A percentile compares a stretch with the other conserved stretches of the same genome.
These are phyloP conservation scores for Geoglossum cookeanum DNA, from an alignment of 2,329 filamentous ascomycete genomes.

Conservation along the genomic window DNA sequence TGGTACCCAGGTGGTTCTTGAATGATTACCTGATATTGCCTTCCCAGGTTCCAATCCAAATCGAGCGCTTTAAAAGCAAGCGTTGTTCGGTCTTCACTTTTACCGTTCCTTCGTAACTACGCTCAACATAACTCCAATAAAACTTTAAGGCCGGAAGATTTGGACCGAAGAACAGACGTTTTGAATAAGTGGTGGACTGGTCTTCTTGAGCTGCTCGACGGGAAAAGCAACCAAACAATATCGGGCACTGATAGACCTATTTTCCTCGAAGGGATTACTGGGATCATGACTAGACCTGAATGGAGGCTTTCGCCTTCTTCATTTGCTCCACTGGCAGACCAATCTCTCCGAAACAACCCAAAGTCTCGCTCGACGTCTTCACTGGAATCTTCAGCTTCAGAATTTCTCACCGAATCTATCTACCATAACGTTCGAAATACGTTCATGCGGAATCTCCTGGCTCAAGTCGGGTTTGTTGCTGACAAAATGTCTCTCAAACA, in stretches of 20 bases:
- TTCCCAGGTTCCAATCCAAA: conserved; percentile 47
- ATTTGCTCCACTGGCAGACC: conserved; percentile 42
- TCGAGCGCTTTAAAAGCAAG: conserved; percentile 55
- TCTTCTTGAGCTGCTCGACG: conserved; percentile 64
- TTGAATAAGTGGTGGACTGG: conserved; percentile 83
- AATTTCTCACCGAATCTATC: conserved; percentile 56
- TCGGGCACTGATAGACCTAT: conserved; percentile 67
- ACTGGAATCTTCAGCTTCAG: conserved; percentile 37
- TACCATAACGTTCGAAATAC: conserved; percentile 79
- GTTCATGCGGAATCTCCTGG: conserved; percentile 62
- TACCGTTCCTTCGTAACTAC: conserved; percentile 61
- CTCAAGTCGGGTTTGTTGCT: conserved; percentile 72
- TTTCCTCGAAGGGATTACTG: conserved; percentile 57
- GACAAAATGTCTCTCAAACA: conserved; percentile 73
- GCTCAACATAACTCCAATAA: conserved; percentile 46
- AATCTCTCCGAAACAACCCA: conserved; percentile 19
- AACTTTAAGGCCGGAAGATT: conserved; percentile 53
- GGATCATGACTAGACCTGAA: conserved; percentile 75
- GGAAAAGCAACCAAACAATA: conserved; percentile 54
- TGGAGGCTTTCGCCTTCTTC: conserved; percentile 59
- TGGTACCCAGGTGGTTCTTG: conserved; percentile 1
- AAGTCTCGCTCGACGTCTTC: conserved; percentile 33
- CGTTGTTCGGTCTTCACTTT: conserved; percentile 48
- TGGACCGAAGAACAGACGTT: conserved; percentile 61
- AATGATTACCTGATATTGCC: conserved; percentile 5